Base-by-base conservation (phyloP, 129 eudicot species). In the Chrysanthemum makinoi region DNA sequence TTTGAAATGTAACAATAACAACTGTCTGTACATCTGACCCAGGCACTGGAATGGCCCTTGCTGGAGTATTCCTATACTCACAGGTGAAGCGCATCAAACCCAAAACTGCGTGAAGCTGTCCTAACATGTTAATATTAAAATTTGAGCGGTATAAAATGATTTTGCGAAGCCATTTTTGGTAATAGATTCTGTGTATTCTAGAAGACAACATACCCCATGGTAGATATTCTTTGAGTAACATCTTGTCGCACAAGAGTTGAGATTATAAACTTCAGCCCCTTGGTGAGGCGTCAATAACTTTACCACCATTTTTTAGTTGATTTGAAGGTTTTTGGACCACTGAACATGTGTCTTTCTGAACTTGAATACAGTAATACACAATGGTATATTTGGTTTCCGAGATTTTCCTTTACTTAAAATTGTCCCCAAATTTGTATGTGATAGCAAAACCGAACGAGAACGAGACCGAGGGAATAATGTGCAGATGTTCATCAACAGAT, bases 31-130 rank as follows among this genome's bases (percentile, higher is more conserved):
- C 16, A 12, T 51, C 2, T 74, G 11, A 39, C 54, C 46, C 83
- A 94, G 98, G 98, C 43, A 94, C 98, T 51, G 98, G 93, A 64
- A 70, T 94, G 50, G 98, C 96, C 39, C 96, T 94, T 66, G 96
- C 98, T 75, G 97, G 98, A 77, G 96, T 94, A 60, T 94, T 94
- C 72, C 67, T 94, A 63, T 94, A 94, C 59, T 94, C 97, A n/a
- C 87, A 90, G 63, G 89, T 87, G 83, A 89, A 87, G 75, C 75
- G 91, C 57, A 85, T 85, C 12, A 78, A 80, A 86, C 79, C 98
- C 17, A 89, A 94, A 79, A 76, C 82, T 15, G 81, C 83, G 58
- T 93, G 50, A 87, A 66, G 60, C 56, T 47, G 50, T 26, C 3
- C 16, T n/a, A 62, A 44, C 60, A 57, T 10, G 28, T 70, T 11